Base-by-base conservation (phyloP, 257 asterid genomes). In the Fraxinus quadrangulata region DNA sequence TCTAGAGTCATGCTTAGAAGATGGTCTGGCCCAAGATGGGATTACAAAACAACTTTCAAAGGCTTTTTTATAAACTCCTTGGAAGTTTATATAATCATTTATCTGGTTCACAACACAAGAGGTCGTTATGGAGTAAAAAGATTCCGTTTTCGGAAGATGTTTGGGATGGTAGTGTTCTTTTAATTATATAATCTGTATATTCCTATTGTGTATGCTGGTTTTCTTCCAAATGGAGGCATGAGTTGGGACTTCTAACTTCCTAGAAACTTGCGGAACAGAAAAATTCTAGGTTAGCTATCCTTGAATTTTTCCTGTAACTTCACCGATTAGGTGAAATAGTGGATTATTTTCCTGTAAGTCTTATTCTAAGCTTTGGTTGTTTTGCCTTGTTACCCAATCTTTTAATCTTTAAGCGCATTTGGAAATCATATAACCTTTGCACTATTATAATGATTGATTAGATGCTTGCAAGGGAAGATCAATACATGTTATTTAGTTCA, bases 31-130 rank as follows among this genome's bases (percentile, higher is more conserved):
- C 66, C 66, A 56, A 56, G 66, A 61, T 61, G 33, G 68, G 33
- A 61, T 61, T 61, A 23, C 6, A 61, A 24, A 10, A 61, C 21
- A 61, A 23, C 11, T 0, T 56, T 61, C 33, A 61, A 61, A 61
- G 68, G 31, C 68, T 61, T 23, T 4, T 61, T 19, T 10, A 2
- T 24, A 2, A 61, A 61, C 30, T 28, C 14, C 68, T 24, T 24
- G 68, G 66, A 61, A 61, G 68, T 61, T 61, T 24, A 61, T 61
- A 24, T 21, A 56, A 56, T 56, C 66, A 56, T 19, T 56, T n/a
- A 61, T 61, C 30, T 61, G 68, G 33, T 61, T 61, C 68, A 24
- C 1, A 12, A 56, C 24, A 61, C 1, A 24, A n/a, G 68, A 61
- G 68, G 17, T 24, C 33, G 5, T 61, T 61, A 9, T 61, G 68